Base-by-base conservation (phyloP, 345 rosid species). In the Salix brachista region DNA sequence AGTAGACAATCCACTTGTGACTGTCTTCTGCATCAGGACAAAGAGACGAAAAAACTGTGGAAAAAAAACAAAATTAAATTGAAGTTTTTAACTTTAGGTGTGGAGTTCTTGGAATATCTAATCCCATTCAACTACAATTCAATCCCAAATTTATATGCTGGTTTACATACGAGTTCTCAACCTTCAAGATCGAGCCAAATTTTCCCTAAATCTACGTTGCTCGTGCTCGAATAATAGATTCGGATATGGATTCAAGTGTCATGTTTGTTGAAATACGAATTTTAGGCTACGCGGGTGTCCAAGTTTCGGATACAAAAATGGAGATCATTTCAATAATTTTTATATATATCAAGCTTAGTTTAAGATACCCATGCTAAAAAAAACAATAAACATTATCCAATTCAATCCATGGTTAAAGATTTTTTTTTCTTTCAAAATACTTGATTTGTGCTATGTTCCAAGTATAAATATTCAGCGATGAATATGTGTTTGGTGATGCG, bases 21-120 rank as follows among this genome's bases (percentile, higher is more conserved):
- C 75, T 75, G 78, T 71, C 82, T 66, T 73, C 60, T 70, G 44
- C 5, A 64, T 58, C 14, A 71, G 68, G 88, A 85, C 86, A 85
- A 74, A 58, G 77, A 65, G 82, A 78, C 79, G 78, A 69, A 21
- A 64, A 67, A 32, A 64, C n/a, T 39, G 11, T 23, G 77, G 36
- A 52, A 79, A 78, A 78, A 70, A 32, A 46, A 32, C 80, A 78
- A 76, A 83, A 71, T 64, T 69, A 16, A 42, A 78, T 74, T 4
- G 65, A 70, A 75, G 18, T 28, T 75, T 67, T 67, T 72, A 72
- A 75, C 75, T 83, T 81, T 71, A 13, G 70, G 48, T 21, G 48
- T 78, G 62, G 70, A 74, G 75, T 69, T 13, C 41, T 71, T 73
- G 71, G 73, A 65, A 58, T 69, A 19, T 77, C 81, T 23, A 30